Evolutionary conservation across 2,329 filamentous ascomycete genomes (phyloP).

Genomic region (Alternaria dauci): DNA sequence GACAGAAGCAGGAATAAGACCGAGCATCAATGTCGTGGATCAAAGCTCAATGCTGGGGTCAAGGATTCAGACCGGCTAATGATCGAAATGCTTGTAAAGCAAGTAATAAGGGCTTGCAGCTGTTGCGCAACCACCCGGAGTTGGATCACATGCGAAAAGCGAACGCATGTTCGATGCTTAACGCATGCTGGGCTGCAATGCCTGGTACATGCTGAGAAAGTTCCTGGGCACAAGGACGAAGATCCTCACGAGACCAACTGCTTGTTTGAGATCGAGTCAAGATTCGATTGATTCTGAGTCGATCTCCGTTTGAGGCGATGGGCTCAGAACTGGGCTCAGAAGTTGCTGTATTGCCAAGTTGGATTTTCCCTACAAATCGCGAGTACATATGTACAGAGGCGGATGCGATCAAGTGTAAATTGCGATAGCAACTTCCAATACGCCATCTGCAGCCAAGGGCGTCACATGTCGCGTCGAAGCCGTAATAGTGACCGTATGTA

Average conservation of each 20-base stretch:
- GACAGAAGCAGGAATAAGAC: conserved; percentile 12
- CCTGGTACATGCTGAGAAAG: not conserved
- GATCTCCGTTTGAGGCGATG: not conserved
- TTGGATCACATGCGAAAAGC: not conserved
- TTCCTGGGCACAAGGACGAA: not conserved
- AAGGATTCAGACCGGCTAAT: conserved; percentile 15
- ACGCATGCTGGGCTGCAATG: not conserved
- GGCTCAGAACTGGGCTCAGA: not conserved
- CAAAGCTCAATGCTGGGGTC: conserved; percentile 5
- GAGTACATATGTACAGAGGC: not conserved
- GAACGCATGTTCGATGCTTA: not conserved
- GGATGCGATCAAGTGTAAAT: not conserved
- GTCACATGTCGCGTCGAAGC: not conserved
- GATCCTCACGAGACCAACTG: not conserved
- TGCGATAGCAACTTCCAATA: not conserved
- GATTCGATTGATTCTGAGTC: not conserved
- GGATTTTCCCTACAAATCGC: not conserved
- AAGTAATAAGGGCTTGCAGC: not conserved
- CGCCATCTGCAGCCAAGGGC: not conserved
- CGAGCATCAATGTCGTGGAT: conserved; percentile 7
- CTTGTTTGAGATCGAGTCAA: not conserved
- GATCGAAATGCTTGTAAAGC: conserved; percentile 6
- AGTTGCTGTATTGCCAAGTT: conserved; percentile 2
- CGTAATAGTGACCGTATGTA: not conserved
- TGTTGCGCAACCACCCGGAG: not conserved